Percentiles rank a stretch among this genome's conserved stretches.
These are phyloP conservation scores for Fusarium incarnatum DNA, from an alignment of 2,329 filamentous ascomycete genomes.

Conservation along the genomic window DNA sequence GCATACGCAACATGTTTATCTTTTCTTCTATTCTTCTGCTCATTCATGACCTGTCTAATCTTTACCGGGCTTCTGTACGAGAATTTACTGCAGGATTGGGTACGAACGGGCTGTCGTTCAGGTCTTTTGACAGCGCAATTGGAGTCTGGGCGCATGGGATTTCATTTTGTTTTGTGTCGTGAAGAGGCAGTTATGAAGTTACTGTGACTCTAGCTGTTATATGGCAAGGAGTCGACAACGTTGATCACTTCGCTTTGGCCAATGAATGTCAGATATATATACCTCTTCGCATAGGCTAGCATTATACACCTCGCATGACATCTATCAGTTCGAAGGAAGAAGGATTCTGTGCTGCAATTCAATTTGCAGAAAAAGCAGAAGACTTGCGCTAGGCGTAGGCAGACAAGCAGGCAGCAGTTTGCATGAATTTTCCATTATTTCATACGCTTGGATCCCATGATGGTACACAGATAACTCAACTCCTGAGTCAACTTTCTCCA, in stretches of 20 bases:
- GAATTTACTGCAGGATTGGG: constrained; percentile 20
- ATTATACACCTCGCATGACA: neutral
- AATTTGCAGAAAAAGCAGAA: neutral
- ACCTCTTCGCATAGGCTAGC: neutral
- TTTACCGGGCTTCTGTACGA: constrained; percentile 19
- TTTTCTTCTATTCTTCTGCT: neutral
- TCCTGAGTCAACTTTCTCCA: neutral
- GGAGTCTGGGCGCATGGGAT: constrained; percentile 38
- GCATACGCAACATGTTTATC: neutral
- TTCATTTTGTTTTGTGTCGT: constrained; percentile 16
- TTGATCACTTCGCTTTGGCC: constrained; percentile 23
- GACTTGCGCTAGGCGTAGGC: neutral
- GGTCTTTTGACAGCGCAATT: constrained; percentile 22
- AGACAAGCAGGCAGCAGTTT: neutral
- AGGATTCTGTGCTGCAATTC: neutral
- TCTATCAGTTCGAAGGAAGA: neutral
- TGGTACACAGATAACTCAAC: neutral
- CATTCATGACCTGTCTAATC: constrained; percentile 26
- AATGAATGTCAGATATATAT: constrained; percentile 26
- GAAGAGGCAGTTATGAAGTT: constrained; percentile 2
- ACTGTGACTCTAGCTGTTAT: neutral
- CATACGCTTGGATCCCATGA: neutral
- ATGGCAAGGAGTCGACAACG: neutral
- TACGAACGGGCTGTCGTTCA: constrained; percentile 23
- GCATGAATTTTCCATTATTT: neutral